Evolutionary conservation across 1,284 basidiomycete species (phyloP), one percentile per base, ranked within the genome.

Genomic region (Pseudozyma thailandica): DNA sequence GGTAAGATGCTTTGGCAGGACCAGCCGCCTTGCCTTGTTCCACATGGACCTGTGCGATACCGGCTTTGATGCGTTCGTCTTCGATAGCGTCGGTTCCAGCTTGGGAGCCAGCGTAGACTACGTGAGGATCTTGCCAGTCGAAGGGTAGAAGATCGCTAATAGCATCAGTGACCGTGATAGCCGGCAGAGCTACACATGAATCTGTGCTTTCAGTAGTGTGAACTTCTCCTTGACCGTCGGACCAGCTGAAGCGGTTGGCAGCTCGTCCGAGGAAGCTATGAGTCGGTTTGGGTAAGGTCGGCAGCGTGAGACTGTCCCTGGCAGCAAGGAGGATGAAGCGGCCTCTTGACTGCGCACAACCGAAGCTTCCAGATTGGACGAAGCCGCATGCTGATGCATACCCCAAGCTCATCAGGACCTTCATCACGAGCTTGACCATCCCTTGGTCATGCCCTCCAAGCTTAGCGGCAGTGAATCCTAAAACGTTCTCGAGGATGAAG

Each of bases 101-200:
- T 18, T 72, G 68, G 38, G 50, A 46, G 0, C 61, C 61, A 1
- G 35, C 33, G 23, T 72, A 72, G 38, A 47, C 45, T 15, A 23
- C 16, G 16, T 72, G 69, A 10, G 69, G 69, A 20, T 68, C 63
- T 13, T 53, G 37, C 69, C 69, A 72, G 18, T 72, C 69, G 33
- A 66, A 72, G 0, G 20, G 18, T 0, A 59, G 55, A n/a, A 72
- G 41, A 30, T 72, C 69, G 21, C 16, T 21, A 31, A 72, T 63
- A 0, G 59, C 55, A 45, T 72, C 69, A 0, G 33, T 3, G 1
- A 62, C 38, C 0, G 44, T 72, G 23, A 72, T 18, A 1, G 58
- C 48, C 0, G 63, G 59, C 16, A 72, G 31, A 12, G 42, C 7
- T 2, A 62, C 38, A 18, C 37, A 43, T 20, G 27, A 12, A 4